These are phyloP conservation scores for Discostella stelligeroides DNA, from an alignment of 108 stramenopile species.

Conservation along the genomic window DNA sequence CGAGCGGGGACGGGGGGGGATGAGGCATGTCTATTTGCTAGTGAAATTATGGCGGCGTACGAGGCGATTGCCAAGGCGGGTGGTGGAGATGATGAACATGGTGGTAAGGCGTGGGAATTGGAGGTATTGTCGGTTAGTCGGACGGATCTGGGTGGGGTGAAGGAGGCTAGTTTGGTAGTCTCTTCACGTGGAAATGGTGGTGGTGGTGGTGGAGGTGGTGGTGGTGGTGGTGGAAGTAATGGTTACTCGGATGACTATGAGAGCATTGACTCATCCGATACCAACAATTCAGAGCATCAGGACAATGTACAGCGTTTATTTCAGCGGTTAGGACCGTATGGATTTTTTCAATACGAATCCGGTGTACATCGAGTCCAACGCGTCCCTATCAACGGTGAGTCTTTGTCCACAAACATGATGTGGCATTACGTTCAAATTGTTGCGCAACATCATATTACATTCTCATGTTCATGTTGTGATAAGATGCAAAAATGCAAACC, in stretches of 20 bases:
- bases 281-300: constrained; percentile 26
- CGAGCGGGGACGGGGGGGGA: constrained; percentile 96
- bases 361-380: constrained; percentile 99
- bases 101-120: constrained; percentile 61
- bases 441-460: neutral
- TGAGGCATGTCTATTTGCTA: constrained; percentile 93
- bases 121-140: constrained; percentile 64
- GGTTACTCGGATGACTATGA: constrained; percentile 5
- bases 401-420: too few relatives aligned
- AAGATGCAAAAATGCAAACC: constrained; percentile 86
- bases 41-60: constrained; percentile 85
- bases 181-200: constrained; percentile 48
- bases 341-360: constrained; percentile 89
- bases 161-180: constrained; percentile 70
- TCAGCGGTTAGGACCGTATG: constrained; percentile 76
- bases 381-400: constrained; percentile 88
- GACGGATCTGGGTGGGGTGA: constrained; percentile 80
- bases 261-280: neutral
- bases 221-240: constrained; percentile 29
- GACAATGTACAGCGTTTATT: constrained; percentile 32
- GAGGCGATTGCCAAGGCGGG: constrained; percentile 72
- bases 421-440: too few relatives aligned
- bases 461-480: neutral
- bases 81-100: constrained; percentile 12
- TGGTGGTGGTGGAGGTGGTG: too few relatives aligned